These are phyloP conservation scores for Phylloporus sp. DNA, from an alignment of 768 basidiomycete species.

Conservation along the genomic window DNA sequence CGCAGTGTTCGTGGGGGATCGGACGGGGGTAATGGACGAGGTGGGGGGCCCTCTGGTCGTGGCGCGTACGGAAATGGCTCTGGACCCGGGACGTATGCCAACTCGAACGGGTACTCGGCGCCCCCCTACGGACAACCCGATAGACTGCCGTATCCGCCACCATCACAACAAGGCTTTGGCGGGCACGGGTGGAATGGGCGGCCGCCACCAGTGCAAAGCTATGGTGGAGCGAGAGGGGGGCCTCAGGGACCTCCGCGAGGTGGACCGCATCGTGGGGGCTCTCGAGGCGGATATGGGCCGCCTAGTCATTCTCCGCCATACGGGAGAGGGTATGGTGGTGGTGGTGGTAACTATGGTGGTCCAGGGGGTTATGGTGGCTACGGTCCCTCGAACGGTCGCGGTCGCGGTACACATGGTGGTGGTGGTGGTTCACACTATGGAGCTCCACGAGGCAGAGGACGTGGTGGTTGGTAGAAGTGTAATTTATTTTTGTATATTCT, in stretches of 20 bases:
- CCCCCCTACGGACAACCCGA: conserved; percentile 17
- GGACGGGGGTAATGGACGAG: conserved; percentile 35
- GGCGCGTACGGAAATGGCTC: conserved; percentile 18
- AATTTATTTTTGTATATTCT: conserved; percentile 26
- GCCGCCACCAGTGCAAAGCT: conserved; percentile 26
- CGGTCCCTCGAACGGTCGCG: conserved; percentile 22
- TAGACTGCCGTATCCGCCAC: conserved; percentile 20
- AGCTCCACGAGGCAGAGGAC: conserved; percentile 43
- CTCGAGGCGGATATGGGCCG: conserved; percentile 25
- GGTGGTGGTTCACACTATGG: conserved; percentile 29
- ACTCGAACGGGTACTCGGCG: conserved; percentile 17
- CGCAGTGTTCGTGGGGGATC: conserved; percentile 42
- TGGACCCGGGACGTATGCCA: conserved; percentile 3
- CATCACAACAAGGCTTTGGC: conserved; percentile 26
- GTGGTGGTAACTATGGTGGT: conserved; percentile 6
- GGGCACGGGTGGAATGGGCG: conserved; percentile 31
- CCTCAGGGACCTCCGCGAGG: conserved; percentile 25
- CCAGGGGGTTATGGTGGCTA: conserved; percentile 32
- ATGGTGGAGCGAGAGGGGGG: conserved; percentile 31
- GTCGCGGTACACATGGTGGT: conserved; percentile 39
- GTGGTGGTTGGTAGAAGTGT: conserved; percentile 40
- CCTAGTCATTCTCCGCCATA: conserved; percentile 18
- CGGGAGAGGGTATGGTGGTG: conserved; percentile 25
- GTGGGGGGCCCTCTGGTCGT: conserved; percentile 25
- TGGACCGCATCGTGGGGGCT: conserved; percentile 23